Evolutionary conservation across 1,284 basidiomycete genomes (phyloP), one percentile per base, ranked within the genome.

Genomic region (Cutaneotrichosporon curvatum): DNA sequence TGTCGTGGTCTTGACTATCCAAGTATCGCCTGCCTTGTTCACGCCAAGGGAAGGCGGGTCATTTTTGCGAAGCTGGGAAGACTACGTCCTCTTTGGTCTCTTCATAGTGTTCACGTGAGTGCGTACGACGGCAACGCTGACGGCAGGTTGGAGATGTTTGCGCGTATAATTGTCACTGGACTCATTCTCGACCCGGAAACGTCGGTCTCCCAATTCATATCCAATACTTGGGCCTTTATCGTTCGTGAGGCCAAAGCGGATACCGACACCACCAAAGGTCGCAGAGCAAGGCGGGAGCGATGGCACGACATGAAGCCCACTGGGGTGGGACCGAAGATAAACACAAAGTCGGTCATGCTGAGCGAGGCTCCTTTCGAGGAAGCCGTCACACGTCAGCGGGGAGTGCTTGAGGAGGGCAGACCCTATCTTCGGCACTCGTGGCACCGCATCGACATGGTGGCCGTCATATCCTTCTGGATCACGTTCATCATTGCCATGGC

Each of bases 361-460:
- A 36, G 59, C 36, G 73, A 73, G 53, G 57, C 69, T 4, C 78
- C 78, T 0, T 79, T 78, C 57, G 71, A 74, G 8, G 64, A 70
- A 16, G 75, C 76, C 0, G 62, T 79, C 6, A 58, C 60, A 42
- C 70, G 66, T 33, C 75, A 72, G 53, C 67, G 59, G 37, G 61
- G 47, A 43, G 63, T 62, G 43, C 62, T 63, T 32, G 56, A 54
- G 44, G 66, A 60, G 62, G 63, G 65, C 21, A 60, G 73, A 3
- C 88, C 94, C 0, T 98, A 90, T 65, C 75, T 97, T 4, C 79
- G 94, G 4, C 90, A 97, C 62, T 88, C 86, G 45, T 97, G 92
- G 91, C 87, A 84, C 58, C 79, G 92, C 25, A 84, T 95, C 48
- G 92, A 98, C 67, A 81, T 86, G 54, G 71, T 96, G 30, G 87